Base-by-base conservation (phyloP, 345 rosid species). In the Cardamine occulta region DNA sequence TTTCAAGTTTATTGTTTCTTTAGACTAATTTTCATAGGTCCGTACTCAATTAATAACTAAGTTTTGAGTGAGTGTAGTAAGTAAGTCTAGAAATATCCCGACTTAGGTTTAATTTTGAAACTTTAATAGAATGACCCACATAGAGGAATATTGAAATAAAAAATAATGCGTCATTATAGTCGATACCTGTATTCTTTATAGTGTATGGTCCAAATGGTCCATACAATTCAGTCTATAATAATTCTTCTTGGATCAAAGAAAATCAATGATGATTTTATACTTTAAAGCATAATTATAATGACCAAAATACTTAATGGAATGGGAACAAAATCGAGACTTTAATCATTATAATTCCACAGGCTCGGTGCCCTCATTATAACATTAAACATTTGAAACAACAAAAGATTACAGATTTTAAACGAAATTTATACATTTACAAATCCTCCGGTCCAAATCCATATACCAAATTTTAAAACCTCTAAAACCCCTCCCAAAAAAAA, bases 181-280 rank as follows among this genome's bases (percentile, higher is more conserved):
- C 48, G 55, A 70, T 63, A 71, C 62, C 49, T 52, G 76, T 72
- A 78, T 19, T 49, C 57, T 14, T 65, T 48, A 72, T 77, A 65
- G 58, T 52, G 6, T 66, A 66, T 78, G 81, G 76, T 68, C 80
- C 80, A 68, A 67, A 62, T 61, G 75, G 80, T 77, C 80, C 68
- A 71, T 21, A 52, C 61, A 10, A 7, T 39, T 42, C 23, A 66
- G 40, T 23, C 49, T 76, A 28, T 28, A 69, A 24, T 58, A 28
- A 47, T 71, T 70, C 59, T 78, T 60, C 66, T 78, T 60, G 78
- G 81, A 78, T 78, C 74, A 78, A 23, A 60, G 44, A 72, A 66
- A 57, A 66, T 39, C 58, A 66, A 79, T 72, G 64, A 78, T 78
- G 78, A 44, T 42, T 52, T 42, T 17, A 31, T 53, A 60, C 53